These are phyloP conservation scores for Moesziomyces parantarcticus DNA, from an alignment of 1,284 basidiomycete species.

Conservation along the genomic window DNA sequence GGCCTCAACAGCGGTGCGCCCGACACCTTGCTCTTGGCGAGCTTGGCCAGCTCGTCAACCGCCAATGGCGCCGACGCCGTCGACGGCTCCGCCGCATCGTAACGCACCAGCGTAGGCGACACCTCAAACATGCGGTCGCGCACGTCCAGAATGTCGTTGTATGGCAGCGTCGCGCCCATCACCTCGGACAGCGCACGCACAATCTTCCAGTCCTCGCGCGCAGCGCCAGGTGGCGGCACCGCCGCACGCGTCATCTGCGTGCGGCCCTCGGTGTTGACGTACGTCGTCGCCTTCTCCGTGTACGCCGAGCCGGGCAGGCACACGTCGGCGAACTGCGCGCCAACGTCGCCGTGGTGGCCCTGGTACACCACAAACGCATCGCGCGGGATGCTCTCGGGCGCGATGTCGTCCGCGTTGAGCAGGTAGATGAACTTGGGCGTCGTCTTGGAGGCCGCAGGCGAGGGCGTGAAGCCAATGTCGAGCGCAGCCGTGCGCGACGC, in stretches of 20 bases:
- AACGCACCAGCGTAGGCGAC: slow-evolving; percentile 87
- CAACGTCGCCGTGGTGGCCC: slow-evolving; percentile 97
- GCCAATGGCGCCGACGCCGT: slow-evolving; percentile 69
- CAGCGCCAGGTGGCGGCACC: slow-evolving; percentile 92
- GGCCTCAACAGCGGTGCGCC: slow-evolving; percentile 79
- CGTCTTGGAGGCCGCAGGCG: slow-evolving; percentile 78
- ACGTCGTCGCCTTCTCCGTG: slow-evolving; percentile 93
- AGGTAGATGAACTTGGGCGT: slow-evolving; percentile 97
- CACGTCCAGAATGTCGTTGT: slow-evolving; percentile 87
- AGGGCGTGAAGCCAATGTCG: slow-evolving; percentile 91
- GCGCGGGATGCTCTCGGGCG: slow-evolving; percentile 87
- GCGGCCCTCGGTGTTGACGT: slow-evolving; percentile 97
- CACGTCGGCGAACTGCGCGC: slow-evolving; percentile 95
- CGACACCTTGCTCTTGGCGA: slow-evolving; percentile 38
- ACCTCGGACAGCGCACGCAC: slow-evolving; percentile 94
- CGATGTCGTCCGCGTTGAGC: slow-evolving; percentile 93
- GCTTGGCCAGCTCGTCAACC: slow-evolving; percentile 51
- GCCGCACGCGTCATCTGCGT: slow-evolving; percentile 90
- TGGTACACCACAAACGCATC: slow-evolving; percentile 99
- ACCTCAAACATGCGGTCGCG: slow-evolving; percentile 98
- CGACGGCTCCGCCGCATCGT: slow-evolving; percentile 84
- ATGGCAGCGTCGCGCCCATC: slow-evolving; percentile 81
- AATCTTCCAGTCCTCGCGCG: slow-evolving; percentile 99
- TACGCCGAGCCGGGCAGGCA: slow-evolving; percentile 92
- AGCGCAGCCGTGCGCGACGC: slow-evolving; percentile 95